Conservation (phyloP, 225 moss, liverwort and hornwort genomes). For the Straminergon stramineum region DNA sequence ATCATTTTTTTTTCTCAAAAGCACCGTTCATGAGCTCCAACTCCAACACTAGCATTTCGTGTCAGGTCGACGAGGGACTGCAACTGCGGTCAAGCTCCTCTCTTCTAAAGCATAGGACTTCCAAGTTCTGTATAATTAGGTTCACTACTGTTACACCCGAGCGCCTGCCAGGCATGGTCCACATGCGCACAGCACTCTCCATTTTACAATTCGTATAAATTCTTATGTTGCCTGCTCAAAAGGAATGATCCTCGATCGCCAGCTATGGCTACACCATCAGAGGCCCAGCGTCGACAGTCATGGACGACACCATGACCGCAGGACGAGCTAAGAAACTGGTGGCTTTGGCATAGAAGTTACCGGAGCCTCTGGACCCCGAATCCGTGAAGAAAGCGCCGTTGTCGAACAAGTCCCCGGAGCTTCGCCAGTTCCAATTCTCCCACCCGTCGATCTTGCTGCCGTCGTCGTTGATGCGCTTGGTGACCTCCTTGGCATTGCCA, state of each 20-base stretch:
- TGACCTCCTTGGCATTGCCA: constrained; percentile 34
- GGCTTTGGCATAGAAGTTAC: constrained; percentile 43
- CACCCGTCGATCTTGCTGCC: constrained; percentile 23
- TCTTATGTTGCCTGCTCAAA: background rate
- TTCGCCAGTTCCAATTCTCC: constrained; percentile 64
- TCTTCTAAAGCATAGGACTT: background rate
- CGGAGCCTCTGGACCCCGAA: constrained; percentile 24
- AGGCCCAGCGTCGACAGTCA: constrained; percentile 61
- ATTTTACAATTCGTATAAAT: constrained; percentile 2
- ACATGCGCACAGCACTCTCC: background rate
- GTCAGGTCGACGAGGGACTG: constrained; percentile 34
- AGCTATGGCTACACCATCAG: constrained; percentile 3
- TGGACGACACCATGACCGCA: constrained; percentile 40
- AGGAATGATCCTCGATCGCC: background rate
- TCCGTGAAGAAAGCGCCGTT: constrained; percentile 58
- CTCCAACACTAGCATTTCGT: constrained; percentile 31
- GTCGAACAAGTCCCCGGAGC: constrained; percentile 55
- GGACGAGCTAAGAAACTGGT: constrained; percentile 58
- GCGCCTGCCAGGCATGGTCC: background rate
- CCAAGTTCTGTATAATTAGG: background rate
- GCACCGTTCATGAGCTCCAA: background rate
- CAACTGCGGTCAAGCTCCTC: background rate
- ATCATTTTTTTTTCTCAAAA: background rate
- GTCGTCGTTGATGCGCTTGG: constrained; percentile 44
- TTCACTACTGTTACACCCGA: constrained; percentile 11